These are phyloP conservation scores for Croton laevigatus DNA, from an alignment of 441 rosid species.

Conservation along the genomic window DNA sequence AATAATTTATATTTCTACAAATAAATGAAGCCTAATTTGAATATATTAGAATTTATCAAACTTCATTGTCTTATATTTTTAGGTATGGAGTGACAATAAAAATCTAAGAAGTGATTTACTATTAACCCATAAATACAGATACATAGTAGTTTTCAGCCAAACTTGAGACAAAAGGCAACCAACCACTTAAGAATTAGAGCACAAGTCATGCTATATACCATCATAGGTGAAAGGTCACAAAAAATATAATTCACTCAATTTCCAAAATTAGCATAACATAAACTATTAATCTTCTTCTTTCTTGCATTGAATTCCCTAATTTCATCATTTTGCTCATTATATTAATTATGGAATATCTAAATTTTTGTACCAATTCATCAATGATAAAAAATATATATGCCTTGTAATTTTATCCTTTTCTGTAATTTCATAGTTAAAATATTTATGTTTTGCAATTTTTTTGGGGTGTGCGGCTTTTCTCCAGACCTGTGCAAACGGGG, in stretches of 20 bases:
- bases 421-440: too few species aligned
- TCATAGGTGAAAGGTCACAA: slow-evolving; percentile 30
- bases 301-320: background rate
- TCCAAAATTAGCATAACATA: background rate
- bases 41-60: too few species aligned
- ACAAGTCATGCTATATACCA: slow-evolving; percentile 1
- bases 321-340: background rate
- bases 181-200: slow-evolving; percentile 16
- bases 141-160: slow-evolving; percentile 20
- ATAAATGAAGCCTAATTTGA: too few species aligned
- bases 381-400: too few species aligned
- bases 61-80: too few species aligned
- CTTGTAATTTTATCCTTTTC: too few species aligned
- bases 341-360: background rate
- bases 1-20: too few species aligned
- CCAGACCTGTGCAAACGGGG: too few species aligned
- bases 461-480: too few species aligned
- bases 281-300: background rate
- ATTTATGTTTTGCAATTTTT: too few species aligned
- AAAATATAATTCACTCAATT: slow-evolving; percentile 1
- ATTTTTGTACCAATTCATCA: background rate
- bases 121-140: background rate
- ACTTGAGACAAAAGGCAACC: slow-evolving; percentile 33
- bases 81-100: too few species aligned
- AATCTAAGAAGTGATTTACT: background rate